Evolutionary conservation across 2,329 filamentous ascomycete genomes (phyloP).

Genomic region (Metarhizium robertsii): DNA sequence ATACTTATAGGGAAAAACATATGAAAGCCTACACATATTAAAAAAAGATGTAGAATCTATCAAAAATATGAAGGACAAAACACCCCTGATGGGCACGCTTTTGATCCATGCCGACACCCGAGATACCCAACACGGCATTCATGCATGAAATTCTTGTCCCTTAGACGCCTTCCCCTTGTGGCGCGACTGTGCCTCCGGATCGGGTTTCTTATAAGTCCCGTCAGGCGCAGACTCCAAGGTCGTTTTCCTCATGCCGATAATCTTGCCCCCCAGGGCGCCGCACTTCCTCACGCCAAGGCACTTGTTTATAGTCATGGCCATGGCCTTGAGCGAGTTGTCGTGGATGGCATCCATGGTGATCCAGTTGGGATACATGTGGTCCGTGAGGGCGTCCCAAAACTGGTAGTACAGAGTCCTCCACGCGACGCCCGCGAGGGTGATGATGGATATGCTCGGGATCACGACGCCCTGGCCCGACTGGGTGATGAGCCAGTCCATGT

Average conservation of each 20-base stretch:
- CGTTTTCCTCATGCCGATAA: background rate
- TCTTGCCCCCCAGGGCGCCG: conserved; percentile 13
- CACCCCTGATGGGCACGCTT: no score
- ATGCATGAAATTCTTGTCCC: no score
- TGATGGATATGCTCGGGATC: conserved; percentile 6
- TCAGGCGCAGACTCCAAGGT: background rate
- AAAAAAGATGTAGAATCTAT: no score
- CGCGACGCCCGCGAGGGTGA: conserved; percentile 6
- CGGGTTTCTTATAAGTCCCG: background rate
- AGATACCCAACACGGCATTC: no score
- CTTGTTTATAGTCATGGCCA: conserved; percentile 20
- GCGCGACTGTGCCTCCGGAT: no score
- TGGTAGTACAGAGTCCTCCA: conserved; percentile 14
- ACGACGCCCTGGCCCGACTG: conserved; percentile 6
- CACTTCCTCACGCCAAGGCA: conserved; percentile 19
- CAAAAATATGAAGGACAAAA: no score
- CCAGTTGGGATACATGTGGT: conserved; percentile 22
- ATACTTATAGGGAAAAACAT: no score
- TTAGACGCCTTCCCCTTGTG: no score
- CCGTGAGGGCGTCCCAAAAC: conserved; percentile 15
- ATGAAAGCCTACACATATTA: no score
- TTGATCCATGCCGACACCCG: no score
- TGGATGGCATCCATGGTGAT: conserved; percentile 20
- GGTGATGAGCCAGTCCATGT: conserved; percentile 18
- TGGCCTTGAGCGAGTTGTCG: conserved; percentile 13